Conservation (phyloP, 495 filamentous ascomycete species). For the Penicillium ucsense region DNA sequence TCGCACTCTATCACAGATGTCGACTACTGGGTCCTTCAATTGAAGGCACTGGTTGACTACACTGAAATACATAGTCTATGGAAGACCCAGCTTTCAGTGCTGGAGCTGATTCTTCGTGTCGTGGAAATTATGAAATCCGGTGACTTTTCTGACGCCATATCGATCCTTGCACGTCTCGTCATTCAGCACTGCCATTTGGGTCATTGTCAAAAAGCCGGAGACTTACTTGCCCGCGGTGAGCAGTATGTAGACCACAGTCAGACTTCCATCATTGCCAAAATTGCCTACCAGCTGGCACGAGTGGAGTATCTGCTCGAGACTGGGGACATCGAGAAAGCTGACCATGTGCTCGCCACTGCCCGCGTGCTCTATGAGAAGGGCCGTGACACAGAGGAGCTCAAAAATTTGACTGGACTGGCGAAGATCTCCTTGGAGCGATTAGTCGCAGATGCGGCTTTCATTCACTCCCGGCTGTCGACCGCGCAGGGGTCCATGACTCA, state of each 20-base stretch:
- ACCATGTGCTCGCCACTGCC: constrained; percentile 20
- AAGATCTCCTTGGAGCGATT: constrained; percentile 38
- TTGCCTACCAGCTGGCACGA: constrained; percentile 58
- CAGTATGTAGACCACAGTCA: constrained; percentile 31
- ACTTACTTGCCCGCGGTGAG: constrained; percentile 50
- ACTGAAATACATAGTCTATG: constrained; percentile 63
- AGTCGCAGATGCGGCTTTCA: constrained; percentile 42
- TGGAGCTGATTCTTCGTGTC: constrained; percentile 41
- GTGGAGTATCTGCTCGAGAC: constrained; percentile 65
- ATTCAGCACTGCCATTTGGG: constrained; percentile 69
- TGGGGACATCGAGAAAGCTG: constrained; percentile 51
- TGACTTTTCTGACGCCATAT: constrained; percentile 46
- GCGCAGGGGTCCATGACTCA: constrained; percentile 52
- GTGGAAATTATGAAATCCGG: constrained; percentile 41
- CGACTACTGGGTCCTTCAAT: constrained; percentile 47
- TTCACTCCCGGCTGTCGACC: constrained; percentile 55
- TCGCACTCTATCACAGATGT: constrained; percentile 51
- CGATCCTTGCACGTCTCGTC: constrained; percentile 50
- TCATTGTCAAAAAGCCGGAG: constrained; percentile 62
- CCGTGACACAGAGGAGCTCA: constrained; percentile 21
- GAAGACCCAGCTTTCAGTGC: constrained; percentile 37
- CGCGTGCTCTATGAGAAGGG: constrained; percentile 27
- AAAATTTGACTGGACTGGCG: constrained; percentile 15
- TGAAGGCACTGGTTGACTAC: constrained; percentile 66
- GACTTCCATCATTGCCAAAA: constrained; percentile 30